These are phyloP conservation scores for Cystoderma amianthinum DNA, from an alignment of 768 basidiomycete genomes.

Conservation along the genomic window DNA sequence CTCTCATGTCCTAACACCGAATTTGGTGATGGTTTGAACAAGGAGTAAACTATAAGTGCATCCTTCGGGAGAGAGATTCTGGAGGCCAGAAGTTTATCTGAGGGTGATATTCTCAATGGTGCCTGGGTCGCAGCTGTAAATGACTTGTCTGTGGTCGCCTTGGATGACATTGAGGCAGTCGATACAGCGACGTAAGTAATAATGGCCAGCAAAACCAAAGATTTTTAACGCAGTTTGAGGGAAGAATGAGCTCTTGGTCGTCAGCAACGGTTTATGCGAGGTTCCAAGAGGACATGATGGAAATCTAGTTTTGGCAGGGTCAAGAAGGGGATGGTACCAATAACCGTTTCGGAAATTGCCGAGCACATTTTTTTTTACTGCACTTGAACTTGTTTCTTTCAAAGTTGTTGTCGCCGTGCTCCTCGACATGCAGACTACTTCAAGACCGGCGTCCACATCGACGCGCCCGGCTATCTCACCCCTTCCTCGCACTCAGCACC, in stretches of 20 bases:
- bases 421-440: slow-evolving; percentile 39
- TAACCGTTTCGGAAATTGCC: neutral
- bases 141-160: slow-evolving; percentile 8
- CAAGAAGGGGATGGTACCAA: too few relatives aligned
- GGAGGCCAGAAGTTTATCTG: slow-evolving; percentile 38
- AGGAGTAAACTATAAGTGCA: slow-evolving; percentile 36
- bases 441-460: slow-evolving; percentile 55
- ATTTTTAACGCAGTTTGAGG: neutral
- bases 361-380: neutral
- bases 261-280: neutral
- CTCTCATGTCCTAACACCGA: slow-evolving; percentile 20
- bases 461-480: slow-evolving; percentile 54
- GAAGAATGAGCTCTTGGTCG: neutral
- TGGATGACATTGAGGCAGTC: neutral
- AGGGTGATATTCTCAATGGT: slow-evolving; percentile 15
- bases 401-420: slow-evolving; percentile 1
- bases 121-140: slow-evolving; percentile 4
- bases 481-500: slow-evolving; percentile 31
- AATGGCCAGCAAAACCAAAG: neutral
- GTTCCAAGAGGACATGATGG: neutral
- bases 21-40: slow-evolving; percentile 23
- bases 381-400: neutral
- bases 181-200: neutral
- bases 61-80: slow-evolving; percentile 35
- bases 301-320: neutral